Percentiles rank a stretch among this genome's conserved stretches.
Evolutionary conservation across 306 rosid species (phyloP).

Genomic region (Morella rubra): DNA sequence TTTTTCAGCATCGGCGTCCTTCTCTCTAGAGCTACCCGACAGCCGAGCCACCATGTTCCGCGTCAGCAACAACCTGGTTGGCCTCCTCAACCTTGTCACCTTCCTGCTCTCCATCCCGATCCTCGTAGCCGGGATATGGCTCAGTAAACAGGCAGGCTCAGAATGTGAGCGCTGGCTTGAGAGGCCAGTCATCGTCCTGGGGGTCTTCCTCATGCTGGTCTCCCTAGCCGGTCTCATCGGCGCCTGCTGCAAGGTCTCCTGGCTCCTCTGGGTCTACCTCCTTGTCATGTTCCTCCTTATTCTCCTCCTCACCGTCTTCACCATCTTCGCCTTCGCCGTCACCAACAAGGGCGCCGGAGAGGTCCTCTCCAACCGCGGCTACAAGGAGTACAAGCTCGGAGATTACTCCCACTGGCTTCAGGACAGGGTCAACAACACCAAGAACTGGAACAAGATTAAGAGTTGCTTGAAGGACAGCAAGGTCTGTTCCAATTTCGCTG

Average conservation of each 20-base stretch:
- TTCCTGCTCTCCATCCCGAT: slow-evolving; percentile 73
- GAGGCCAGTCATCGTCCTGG: slow-evolving; percentile 61
- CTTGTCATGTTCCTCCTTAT: slow-evolving; percentile 81
- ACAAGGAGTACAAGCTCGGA: slow-evolving; percentile 73
- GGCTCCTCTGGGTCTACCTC: slow-evolving; percentile 80
- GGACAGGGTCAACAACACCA: slow-evolving; percentile 49
- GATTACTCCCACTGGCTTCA: slow-evolving; percentile 87
- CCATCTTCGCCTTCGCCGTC: slow-evolving; percentile 65
- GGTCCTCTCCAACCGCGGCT: slow-evolving; percentile 41
- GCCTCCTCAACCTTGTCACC: slow-evolving; percentile 59
- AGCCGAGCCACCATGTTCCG: slow-evolving; percentile 29
- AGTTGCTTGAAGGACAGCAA: slow-evolving; percentile 60
- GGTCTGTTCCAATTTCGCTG: slow-evolving; percentile 35
- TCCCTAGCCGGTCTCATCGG: slow-evolving; percentile 76
- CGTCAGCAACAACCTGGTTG: slow-evolving; percentile 62
- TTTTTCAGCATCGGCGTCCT: neutral
- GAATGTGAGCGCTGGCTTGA: slow-evolving; percentile 68
- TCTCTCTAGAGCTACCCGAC: neutral
- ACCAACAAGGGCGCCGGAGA: slow-evolving; percentile 72
- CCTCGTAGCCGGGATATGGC: slow-evolving; percentile 56
- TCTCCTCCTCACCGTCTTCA: slow-evolving; percentile 50
- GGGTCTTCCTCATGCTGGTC: slow-evolving; percentile 59
- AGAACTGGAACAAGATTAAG: slow-evolving; percentile 62
- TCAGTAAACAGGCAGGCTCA: slow-evolving; percentile 49
- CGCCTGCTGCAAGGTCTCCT: slow-evolving; percentile 57